Evolutionary conservation across 169 alveolate species (phyloP).

Genomic region (Blepharisma undulans): DNA sequence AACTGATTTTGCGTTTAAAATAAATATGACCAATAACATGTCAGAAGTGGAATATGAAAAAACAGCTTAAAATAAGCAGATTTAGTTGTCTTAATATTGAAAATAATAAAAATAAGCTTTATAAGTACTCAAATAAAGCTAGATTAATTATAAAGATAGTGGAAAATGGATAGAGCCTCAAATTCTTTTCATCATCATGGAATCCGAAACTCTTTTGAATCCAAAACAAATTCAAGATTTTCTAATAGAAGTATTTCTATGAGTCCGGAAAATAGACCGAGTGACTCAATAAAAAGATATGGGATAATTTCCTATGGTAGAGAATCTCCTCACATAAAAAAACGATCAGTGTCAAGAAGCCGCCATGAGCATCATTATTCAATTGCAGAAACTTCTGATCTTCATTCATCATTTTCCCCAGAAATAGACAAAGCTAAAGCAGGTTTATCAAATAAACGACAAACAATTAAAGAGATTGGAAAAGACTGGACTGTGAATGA

Average conservation of each 20-base stretch:
- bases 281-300: neutral
- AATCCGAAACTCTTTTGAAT: neutral
- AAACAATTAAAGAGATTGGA: neutral
- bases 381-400: neutral
- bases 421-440: neutral
- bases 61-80: neutral
- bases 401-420: neutral
- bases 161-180: neutral
- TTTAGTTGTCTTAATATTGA: neutral
- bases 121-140: neutral
- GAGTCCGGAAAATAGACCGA: neutral
- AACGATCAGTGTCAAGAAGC: neutral
- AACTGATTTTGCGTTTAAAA: neutral
- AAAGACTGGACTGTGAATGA: neutral
- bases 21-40: neutral
- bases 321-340: neutral
- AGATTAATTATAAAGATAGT: no score
- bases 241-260: neutral
- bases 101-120: no score
- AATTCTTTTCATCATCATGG: neutral
- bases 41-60: slow-evolving; percentile 5
- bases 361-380: neutral
- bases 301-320: neutral
- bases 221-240: neutral
- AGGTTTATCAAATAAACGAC: neutral